Percentiles rank a stretch among this genome's conserved stretches.
These are phyloP conservation scores for Hygrophorus russula DNA, from an alignment of 768 basidiomycete species.

Conservation along the genomic window DNA sequence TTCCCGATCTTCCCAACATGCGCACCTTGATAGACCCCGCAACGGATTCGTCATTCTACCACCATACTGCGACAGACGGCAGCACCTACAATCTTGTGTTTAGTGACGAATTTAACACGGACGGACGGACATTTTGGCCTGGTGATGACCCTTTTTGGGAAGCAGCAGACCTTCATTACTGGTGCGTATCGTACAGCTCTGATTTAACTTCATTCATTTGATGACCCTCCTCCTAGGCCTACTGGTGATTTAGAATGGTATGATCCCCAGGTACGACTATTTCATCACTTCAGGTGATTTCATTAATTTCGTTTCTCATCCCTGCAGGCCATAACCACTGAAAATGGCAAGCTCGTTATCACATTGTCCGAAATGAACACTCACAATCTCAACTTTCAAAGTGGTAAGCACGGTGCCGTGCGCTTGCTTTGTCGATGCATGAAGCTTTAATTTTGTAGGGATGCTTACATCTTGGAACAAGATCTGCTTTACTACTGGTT, in stretches of 20 bases:
- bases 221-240: constrained; percentile 23
- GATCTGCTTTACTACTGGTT: constrained; percentile 88
- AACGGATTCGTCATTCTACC: constrained; percentile 49
- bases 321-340: constrained; percentile 53
- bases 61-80: constrained; percentile 65
- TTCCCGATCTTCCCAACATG: constrained; percentile 62
- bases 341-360: constrained; percentile 69
- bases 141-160: constrained; percentile 84
- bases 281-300: constrained; percentile 20
- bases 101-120: constrained; percentile 61
- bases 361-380: constrained; percentile 59
- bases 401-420: constrained; percentile 41
- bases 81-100: constrained; percentile 74
- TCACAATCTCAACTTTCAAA: constrained; percentile 78
- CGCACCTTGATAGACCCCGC: constrained; percentile 65
- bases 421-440: constrained; percentile 7
- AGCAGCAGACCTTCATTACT: constrained; percentile 79
- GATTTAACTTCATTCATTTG: background rate
- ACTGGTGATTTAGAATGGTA: constrained; percentile 84
- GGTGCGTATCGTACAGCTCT: constrained; percentile 30
- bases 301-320: background rate
- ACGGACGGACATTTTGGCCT: constrained; percentile 61
- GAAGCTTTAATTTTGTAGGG: constrained; percentile 19
- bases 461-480: constrained; percentile 90
- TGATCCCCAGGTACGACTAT: constrained; percentile 28